Conservation (phyloP, 331 rosid genomes). For the Dryas integrifolia region DNA sequence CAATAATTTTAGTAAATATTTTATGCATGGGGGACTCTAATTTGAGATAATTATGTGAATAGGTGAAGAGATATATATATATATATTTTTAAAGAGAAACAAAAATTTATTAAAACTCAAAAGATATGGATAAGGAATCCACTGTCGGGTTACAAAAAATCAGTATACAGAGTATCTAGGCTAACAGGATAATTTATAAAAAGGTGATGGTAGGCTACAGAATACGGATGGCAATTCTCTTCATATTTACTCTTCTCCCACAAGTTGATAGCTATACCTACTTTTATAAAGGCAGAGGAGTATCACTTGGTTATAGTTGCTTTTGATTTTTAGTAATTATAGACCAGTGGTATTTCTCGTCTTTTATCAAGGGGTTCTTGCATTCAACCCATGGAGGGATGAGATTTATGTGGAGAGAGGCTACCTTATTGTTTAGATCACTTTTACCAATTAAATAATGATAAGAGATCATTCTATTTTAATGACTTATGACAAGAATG, state of each 20-base stretch:
- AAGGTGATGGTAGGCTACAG: not conserved
- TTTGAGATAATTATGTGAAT: constrained; percentile 4
- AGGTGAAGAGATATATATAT: no score
- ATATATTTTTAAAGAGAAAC: no score
- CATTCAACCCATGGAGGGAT: not conserved
- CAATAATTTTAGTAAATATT: not conserved
- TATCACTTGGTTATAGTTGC: not conserved
- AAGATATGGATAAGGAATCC: no score
- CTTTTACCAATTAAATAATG: not conserved
- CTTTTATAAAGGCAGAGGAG: not conserved
- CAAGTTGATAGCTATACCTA: not conserved
- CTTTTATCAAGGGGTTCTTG: not conserved
- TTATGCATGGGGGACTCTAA: not conserved
- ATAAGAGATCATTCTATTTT: not conserved
- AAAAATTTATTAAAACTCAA: no score
- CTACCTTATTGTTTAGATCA: not conserved
- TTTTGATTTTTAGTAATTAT: not conserved
- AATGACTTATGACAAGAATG: not conserved
- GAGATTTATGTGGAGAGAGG: not conserved
- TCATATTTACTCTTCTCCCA: not conserved
- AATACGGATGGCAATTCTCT: not conserved
- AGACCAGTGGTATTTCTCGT: not conserved
- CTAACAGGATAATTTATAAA: not conserved
- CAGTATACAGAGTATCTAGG: no score
- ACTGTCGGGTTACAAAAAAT: no score